Percentiles rank a stretch among this genome's conserved stretches.
Conservation (phyloP, 2,329 filamentous ascomycete genomes). For the Colletotrichum orbiculare region DNA sequence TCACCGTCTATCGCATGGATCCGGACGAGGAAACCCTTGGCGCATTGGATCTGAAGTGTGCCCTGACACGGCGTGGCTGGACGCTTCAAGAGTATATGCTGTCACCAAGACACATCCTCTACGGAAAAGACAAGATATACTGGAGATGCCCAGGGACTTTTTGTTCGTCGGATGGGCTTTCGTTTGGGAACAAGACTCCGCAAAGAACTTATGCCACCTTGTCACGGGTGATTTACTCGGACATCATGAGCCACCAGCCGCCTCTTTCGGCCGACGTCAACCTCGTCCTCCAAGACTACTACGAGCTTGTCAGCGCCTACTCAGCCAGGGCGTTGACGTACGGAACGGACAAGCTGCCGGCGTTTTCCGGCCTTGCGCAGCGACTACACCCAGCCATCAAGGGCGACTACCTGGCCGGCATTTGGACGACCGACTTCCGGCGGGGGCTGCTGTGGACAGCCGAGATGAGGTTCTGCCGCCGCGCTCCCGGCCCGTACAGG, state of each 20-base stretch:
- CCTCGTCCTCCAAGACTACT: not conserved
- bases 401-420: not conserved
- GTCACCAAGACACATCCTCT: constrained; percentile 11
- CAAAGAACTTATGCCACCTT: not conserved
- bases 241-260: not conserved
- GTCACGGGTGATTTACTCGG: not conserved
- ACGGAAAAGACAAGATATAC: constrained; percentile 5
- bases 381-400: not conserved
- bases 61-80: constrained; percentile 1
- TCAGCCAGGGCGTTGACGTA: not conserved
- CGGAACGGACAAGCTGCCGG: not conserved
- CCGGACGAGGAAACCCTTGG: constrained; percentile 1
- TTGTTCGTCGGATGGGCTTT: constrained; percentile 1
- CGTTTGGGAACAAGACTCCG: constrained; percentile 5
- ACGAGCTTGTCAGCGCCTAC: not conserved
- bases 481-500: not conserved
- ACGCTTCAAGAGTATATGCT: constrained; percentile 19
- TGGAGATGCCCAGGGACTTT: constrained; percentile 15
- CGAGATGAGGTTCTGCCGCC: not conserved
- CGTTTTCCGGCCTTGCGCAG: constrained; percentile 8
- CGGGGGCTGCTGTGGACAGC: not conserved
- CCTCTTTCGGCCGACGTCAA: not conserved
- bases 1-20: not conserved
- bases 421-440: not conserved
- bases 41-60: not conserved